Percentiles rank a stretch among this genome's conserved stretches.
Evolutionary conservation across 1,139 yeast species (phyloP).

Genomic region (Lodderomyces margitis): DNA sequence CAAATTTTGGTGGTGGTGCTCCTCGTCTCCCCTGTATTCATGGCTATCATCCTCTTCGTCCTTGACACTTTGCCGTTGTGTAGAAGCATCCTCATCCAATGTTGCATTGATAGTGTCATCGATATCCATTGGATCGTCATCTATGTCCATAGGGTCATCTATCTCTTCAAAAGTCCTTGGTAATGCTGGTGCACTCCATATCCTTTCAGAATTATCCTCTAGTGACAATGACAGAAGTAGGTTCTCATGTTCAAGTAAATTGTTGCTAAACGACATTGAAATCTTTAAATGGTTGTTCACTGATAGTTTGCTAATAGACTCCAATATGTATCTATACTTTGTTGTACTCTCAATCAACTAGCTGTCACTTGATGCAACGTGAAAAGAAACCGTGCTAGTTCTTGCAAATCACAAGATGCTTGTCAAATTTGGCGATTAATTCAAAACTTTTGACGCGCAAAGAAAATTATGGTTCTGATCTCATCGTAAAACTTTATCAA

Average conservation of each 20-base stretch:
- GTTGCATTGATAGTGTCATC: slow-evolving; percentile 10
- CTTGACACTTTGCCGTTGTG: background rate
- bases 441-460: background rate
- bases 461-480: slow-evolving; percentile 1
- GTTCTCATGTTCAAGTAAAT: slow-evolving; percentile 19
- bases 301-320: too few relatives aligned
- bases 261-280: slow-evolving; percentile 5
- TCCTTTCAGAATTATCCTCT: slow-evolving; percentile 18
- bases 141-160: slow-evolving; percentile 7
- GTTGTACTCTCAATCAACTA: too few relatives aligned
- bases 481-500: slow-evolving; percentile 6
- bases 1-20: slow-evolving; percentile 10
- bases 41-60: slow-evolving; percentile 1
- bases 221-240: slow-evolving; percentile 27
- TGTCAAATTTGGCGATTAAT: too few relatives aligned
- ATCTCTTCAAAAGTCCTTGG: background rate
- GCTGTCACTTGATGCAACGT: too few relatives aligned
- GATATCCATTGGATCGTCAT: slow-evolving; percentile 19
- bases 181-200: background rate
- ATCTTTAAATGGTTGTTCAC: background rate
- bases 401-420: too few relatives aligned
- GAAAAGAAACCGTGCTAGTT: too few relatives aligned
- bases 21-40: slow-evolving; percentile 8
- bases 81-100: background rate
- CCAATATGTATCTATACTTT: too few relatives aligned